Conservation (phyloP, 345 rosid species). For the Eucalyptus polybractea region DNA sequence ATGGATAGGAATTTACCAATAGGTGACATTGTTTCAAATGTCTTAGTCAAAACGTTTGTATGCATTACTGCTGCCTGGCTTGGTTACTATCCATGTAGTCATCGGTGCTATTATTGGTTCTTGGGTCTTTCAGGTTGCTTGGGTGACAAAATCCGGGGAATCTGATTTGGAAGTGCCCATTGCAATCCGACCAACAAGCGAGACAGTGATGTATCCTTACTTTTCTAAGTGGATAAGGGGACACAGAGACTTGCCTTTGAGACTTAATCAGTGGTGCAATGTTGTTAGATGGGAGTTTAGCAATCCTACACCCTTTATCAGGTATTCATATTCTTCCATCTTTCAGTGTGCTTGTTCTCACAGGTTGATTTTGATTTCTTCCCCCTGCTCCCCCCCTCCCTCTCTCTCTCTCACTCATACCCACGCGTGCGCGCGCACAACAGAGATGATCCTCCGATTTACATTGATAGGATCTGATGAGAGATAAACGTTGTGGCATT, state of each 20-base stretch:
- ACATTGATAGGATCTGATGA: neutral
- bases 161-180: constrained; percentile 85
- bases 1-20: neutral
- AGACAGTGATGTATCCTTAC: constrained; percentile 99
- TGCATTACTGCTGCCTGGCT: neutral
- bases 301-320: constrained; percentile 97
- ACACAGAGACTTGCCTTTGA: constrained; percentile 94
- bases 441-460: neutral
- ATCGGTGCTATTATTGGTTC: neutral
- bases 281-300: constrained; percentile 99
- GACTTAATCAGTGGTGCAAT: constrained; percentile 98
- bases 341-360: neutral
- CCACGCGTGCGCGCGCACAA: rapidly evolving
- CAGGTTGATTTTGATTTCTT: neutral
- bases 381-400: rapidly evolving
- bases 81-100: neutral
- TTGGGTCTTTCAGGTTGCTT: constrained; percentile 62
- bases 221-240: constrained; percentile 98
- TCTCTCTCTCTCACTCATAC: neutral
- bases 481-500: neutral
- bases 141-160: constrained; percentile 93
- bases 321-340: constrained; percentile 23
- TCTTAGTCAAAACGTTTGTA: neutral
- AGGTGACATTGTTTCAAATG: neutral
- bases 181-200: constrained; percentile 98